phyloP scores from a whole-genome alignment of 345 rosid genomes.

The Ailanthus altissimus region DNA sequence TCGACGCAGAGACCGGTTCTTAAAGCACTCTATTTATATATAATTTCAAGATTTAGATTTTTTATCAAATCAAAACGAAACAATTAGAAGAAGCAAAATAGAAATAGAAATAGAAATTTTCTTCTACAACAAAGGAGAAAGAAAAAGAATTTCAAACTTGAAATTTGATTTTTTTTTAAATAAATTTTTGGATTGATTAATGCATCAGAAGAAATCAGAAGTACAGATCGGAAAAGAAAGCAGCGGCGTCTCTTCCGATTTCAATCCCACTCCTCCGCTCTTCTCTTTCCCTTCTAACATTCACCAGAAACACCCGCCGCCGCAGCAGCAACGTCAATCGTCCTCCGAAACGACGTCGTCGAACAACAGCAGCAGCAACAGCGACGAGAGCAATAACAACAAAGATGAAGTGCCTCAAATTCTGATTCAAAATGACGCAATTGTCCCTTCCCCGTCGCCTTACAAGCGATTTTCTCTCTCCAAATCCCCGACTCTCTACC shows the following conservation, averaged over 20 bases:
- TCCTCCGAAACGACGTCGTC: constrained; percentile 15
- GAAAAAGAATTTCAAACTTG: neutral
- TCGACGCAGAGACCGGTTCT: constrained; percentile 29
- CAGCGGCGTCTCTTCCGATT: constrained; percentile 99
- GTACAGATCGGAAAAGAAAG: constrained; percentile 99
- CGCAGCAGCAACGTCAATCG: neutral
- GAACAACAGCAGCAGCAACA: constrained; percentile 12
- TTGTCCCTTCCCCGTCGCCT: constrained; percentile 51
- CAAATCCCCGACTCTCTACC: constrained; percentile 59
- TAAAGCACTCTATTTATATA: constrained; percentile 2
- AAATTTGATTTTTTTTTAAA: neutral
- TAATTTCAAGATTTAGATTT: neutral
- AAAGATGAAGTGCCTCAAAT: constrained; percentile 4
- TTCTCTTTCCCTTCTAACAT: constrained; percentile 31
- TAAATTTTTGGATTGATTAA: constrained; percentile 69
- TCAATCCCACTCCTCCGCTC: constrained; percentile 62
- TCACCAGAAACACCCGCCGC: constrained; percentile 28
- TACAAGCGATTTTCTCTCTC: constrained; percentile 61
- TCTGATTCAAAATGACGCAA: constrained; percentile 44
- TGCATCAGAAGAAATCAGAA: constrained; percentile 99
- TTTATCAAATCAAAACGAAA: neutral
- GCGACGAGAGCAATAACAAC: neutral
- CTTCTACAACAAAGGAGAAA: neutral
- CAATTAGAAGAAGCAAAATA: neutral
- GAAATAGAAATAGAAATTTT: neutral